Conservation (phyloP, 768 basidiomycete genomes). For the Suillus variegatus region DNA sequence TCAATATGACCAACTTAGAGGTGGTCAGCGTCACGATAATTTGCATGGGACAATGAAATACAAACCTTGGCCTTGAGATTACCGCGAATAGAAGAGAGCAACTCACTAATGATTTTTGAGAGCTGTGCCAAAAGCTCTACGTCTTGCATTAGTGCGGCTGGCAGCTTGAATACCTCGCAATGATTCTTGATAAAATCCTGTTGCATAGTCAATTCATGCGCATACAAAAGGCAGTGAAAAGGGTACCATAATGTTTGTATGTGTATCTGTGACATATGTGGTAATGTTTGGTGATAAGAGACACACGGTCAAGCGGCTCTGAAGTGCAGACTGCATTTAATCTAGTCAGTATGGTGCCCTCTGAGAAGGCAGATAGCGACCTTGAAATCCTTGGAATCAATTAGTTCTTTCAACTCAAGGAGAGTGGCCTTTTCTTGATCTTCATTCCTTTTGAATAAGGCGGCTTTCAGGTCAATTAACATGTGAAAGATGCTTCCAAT, state of each 20-base stretch:
- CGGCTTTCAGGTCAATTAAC: background rate
- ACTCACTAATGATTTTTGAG: background rate
- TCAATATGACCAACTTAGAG: background rate
- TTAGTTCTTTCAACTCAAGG: background rate
- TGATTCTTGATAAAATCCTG: slow-evolving; percentile 9
- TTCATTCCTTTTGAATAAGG: background rate
- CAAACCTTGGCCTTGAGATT: slow-evolving; percentile 1
- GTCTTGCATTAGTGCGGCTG: background rate
- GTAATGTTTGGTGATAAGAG: slow-evolving; percentile 8
- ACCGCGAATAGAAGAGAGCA: slow-evolving; percentile 2
- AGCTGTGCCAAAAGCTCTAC: slow-evolving; percentile 2
- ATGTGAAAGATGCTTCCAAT: background rate
- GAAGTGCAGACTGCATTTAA: background rate
- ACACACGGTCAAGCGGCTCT: slow-evolving; percentile 1
- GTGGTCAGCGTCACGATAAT: background rate
- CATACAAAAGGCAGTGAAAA: background rate
- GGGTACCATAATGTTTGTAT: slow-evolving; percentile 6
- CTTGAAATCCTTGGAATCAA: background rate
- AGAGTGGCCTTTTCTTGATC: background rate
- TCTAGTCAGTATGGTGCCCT: background rate
- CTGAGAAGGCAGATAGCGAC: background rate
- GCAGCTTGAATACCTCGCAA: slow-evolving; percentile 4
- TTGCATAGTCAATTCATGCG: background rate
- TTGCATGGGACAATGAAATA: background rate
- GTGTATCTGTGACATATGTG: background rate